Evolutionary conservation across 768 basidiomycete genomes (phyloP).

Genomic region (Royoungia palumana): DNA sequence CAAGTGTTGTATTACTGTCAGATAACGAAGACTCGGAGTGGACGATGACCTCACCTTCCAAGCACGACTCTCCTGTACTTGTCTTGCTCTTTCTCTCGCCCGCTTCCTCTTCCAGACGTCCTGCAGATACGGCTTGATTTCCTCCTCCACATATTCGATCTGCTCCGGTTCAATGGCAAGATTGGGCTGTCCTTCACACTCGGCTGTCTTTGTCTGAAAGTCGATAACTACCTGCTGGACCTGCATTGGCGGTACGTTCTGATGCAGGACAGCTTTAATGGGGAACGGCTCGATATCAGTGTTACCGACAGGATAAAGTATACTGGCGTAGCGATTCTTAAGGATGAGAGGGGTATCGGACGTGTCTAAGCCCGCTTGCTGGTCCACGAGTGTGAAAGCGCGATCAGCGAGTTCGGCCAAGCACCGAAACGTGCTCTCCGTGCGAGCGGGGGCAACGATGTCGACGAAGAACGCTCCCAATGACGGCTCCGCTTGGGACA

Average conservation of each 20-base stretch:
- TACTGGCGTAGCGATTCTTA: conserved; percentile 14
- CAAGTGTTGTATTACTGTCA: neutral
- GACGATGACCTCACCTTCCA: conserved; percentile 11
- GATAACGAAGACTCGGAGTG: neutral
- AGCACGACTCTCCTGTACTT: neutral
- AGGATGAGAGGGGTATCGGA: neutral
- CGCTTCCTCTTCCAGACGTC: conserved; percentile 8
- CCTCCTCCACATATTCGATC: conserved; percentile 15
- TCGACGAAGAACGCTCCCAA: conserved; percentile 15
- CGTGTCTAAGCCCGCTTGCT: neutral
- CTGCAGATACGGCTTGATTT: conserved; percentile 13
- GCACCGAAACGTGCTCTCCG: conserved; percentile 4
- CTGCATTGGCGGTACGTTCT: conserved; percentile 6
- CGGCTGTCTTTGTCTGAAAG: conserved; percentile 13
- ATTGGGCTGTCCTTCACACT: conserved; percentile 11
- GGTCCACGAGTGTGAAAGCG: conserved; percentile 15
- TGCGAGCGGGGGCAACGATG: conserved; percentile 3
- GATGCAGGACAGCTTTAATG: conserved; percentile 12
- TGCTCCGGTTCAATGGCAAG: conserved; percentile 17
- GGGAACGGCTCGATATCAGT: conserved; percentile 5
- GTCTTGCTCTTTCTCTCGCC: conserved; percentile 3
- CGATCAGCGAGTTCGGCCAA: conserved; percentile 19
- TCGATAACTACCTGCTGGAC: conserved; percentile 15
- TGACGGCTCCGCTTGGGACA: conserved; percentile 11
- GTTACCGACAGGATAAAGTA: conserved; percentile 12